Base-by-base conservation (phyloP, 352 stramenopile genomes). In the Plasmopara halstedii region DNA sequence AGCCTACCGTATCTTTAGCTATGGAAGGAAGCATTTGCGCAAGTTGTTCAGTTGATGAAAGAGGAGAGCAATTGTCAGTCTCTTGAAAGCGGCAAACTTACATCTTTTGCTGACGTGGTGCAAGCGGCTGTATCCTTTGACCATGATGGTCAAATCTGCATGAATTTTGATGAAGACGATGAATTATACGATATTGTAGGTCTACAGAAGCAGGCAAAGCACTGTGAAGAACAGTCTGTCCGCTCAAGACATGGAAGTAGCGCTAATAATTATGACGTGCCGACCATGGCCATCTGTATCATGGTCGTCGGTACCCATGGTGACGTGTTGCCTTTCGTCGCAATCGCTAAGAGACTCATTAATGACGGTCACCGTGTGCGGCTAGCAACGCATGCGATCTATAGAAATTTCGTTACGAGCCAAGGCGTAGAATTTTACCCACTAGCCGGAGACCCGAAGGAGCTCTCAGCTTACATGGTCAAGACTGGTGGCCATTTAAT, bases 321-420 rank as follows among this genome's bases (percentile, higher is more conserved):
- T 2, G 80, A 89, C 49, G 78, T 90, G 17, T 62, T 85, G 58
- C 78, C 75, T 0, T 91, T 88, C 19, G 51, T 55, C 1, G 74
- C 52, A 21, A 79, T 96, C 23, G 83, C 76, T 13, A 67, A 83
- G 35, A 55, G 73, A 3, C 62, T 97, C 9, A 65, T 85, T 51
- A 31, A 53, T 4, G 51, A 90, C 39, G 86, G 88, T 1, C 92
- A 98, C 53, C 74, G 84, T 10, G 92, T 97, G 7, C 67, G 92
- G 0, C 70, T 98, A 14, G 92, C 88, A 0, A 95, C 87, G 0
- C 88, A 97, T 53, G 72, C 74, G 0, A 67, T 85, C n/a, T 96
- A 95, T 58, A 64, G 88, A 3, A 49, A 77, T 18, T 83, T 84
- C 31, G 85, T 97, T 1, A 78, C 47, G 6, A 70, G 75, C 4